Evolutionary conservation across 1,139 yeast species (phyloP), one percentile per base, ranked within the genome.

Genomic region (Lipomyces yarrowii): DNA sequence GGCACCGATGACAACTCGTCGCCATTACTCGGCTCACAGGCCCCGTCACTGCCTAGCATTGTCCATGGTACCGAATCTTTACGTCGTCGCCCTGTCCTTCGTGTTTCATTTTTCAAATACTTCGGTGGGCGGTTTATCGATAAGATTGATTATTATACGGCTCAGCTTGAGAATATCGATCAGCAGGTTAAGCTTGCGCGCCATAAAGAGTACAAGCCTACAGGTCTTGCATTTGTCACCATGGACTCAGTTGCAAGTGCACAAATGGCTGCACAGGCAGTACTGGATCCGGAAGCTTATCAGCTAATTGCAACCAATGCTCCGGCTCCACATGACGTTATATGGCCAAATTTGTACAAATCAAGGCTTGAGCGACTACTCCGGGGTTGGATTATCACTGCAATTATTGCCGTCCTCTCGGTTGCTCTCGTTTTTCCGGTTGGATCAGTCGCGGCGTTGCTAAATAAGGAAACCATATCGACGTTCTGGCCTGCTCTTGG

Each of bases 201-300:
- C 59, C 76, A 76, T 10, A 82, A 80, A 51, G 80, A 81, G 56
- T 83, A 78, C 42, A 70, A 71, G 42, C 77, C 84, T 18, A 79
- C 81, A 7, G 80, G 81, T 21, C 79, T 82, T 13, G 96, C 97
- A 0, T 91, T 91, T 76, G 85, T 91, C 30, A 91, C 96, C 0
- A 88, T 91, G 94, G 88, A 87, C 69, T 84, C 91, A 1, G 96
- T 90, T 10, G 90, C 96, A 0, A 87, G 88, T 72, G 96, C 97
- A 0, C 97, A 91, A 75, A 86, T 91, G 89, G 87, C 91, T 8
- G 96, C 97, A 0, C 97, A 91, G 75, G 91, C 96, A 0, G 90
- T 90, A 0, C 79, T 91, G 61, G 96, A 91, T 70, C 96, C 97
- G 0, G 83, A 87, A 64, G 88, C 91, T 0, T 84, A 87, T 74